These are phyloP conservation scores for Microsporum ferrugineum DNA, from an alignment of 2,329 filamentous ascomycete genomes.

Conservation along the genomic window DNA sequence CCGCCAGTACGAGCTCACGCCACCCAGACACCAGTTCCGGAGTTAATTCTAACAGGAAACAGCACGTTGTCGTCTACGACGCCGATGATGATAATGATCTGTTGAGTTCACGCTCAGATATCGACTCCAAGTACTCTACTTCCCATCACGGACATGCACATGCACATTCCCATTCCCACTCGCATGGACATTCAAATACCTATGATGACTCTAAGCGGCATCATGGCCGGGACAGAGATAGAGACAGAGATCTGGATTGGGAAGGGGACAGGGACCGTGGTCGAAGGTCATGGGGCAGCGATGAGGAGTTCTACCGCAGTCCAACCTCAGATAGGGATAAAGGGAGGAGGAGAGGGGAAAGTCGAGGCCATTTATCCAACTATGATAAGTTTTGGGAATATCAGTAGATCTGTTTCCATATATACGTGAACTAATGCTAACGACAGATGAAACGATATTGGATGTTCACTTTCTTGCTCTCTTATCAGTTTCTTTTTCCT, in stretches of 20 bases:
- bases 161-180: background rate
- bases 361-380: background rate
- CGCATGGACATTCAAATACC: background rate
- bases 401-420: background rate
- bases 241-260: background rate
- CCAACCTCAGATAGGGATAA: slow-evolving; percentile 13
- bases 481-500: background rate
- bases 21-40: background rate
- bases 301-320: slow-evolving; percentile 31
- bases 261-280: slow-evolving; percentile 10
- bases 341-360: slow-evolving; percentile 10
- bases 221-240: background rate
- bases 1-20: background rate
- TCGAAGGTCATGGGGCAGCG: slow-evolving; percentile 22
- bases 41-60: background rate
- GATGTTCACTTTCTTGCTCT: background rate
- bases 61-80: background rate
- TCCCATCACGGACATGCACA: background rate
- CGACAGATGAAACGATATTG: background rate
- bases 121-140: background rate
- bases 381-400: slow-evolving; percentile 1
- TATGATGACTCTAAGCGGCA: background rate
- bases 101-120: background rate
- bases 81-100: background rate
- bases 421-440: background rate